These are phyloP conservation scores for Galerina sulciceps DNA, from an alignment of 768 basidiomycete species.

Conservation along the genomic window DNA sequence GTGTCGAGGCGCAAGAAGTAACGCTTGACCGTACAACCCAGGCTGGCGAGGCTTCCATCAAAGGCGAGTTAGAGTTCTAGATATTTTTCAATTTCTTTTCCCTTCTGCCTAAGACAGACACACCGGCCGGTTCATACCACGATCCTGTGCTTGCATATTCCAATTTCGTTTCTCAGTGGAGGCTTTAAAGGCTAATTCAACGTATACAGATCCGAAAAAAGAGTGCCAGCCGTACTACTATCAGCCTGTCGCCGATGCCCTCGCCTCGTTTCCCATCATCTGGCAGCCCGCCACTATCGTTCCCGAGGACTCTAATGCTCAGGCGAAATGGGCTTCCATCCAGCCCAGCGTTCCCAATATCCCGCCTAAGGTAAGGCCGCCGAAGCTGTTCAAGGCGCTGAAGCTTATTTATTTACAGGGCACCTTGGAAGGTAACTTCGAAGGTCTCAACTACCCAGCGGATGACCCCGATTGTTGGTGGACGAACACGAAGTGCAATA, in stretches of 20 bases:
- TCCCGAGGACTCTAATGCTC: constrained; percentile 44
- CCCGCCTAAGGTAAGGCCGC: constrained; percentile 37
- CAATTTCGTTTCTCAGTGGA: background rate
- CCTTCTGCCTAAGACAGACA: too few relatives aligned
- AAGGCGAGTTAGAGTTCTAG: constrained; percentile 27
- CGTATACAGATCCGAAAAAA: constrained; percentile 6
- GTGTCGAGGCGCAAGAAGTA: constrained; percentile 14
- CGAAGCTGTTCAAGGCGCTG: background rate
- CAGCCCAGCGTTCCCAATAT: constrained; percentile 50
- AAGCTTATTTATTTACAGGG: constrained; percentile 16
- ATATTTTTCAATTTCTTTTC: background rate
- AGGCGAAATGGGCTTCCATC: constrained; percentile 47
- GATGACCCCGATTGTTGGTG: constrained; percentile 61
- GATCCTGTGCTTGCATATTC: background rate
- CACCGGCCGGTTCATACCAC: too few relatives aligned
- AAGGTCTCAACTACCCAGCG: constrained; percentile 35
- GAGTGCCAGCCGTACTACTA: constrained; percentile 53
- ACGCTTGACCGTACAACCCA: constrained; percentile 34
- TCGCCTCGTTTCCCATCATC: constrained; percentile 44
- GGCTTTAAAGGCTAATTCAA: background rate
- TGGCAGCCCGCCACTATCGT: constrained; percentile 52
- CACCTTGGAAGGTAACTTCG: constrained; percentile 32
- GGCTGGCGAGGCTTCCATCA: constrained; percentile 39
- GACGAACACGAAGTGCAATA: constrained; percentile 45
- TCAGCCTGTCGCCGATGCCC: constrained; percentile 32